phyloP scores from a whole-genome alignment of 163 green algal species.

The Trebouxia gelatinosa region DNA sequence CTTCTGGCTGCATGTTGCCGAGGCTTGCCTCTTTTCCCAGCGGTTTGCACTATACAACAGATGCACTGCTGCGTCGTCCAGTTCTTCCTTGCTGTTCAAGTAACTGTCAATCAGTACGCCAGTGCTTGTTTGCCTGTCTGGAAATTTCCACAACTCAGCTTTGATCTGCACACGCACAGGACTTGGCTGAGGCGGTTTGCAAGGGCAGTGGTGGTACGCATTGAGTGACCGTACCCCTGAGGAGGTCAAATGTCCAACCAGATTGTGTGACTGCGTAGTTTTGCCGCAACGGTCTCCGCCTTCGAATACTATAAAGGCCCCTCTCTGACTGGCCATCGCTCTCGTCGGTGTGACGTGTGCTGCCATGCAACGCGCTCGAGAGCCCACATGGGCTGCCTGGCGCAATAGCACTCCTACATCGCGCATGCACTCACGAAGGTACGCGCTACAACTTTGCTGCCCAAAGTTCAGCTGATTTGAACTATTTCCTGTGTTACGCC shows the following conservation, averaged over 20 bases:
- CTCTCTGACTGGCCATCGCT: slow-evolving; percentile 42
- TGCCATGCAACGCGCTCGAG: not conserved
- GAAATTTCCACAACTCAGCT: slow-evolving; percentile 88
- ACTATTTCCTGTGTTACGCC: too few species aligned
- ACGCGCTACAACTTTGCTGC: too few species aligned
- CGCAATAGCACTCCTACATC: not conserved
- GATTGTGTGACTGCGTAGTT: slow-evolving; percentile 80
- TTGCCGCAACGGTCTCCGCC: slow-evolving; percentile 94
- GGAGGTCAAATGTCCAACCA: slow-evolving; percentile 68
- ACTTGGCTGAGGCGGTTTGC: not conserved
- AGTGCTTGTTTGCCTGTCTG: slow-evolving; percentile 86
- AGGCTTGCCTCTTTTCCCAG: slow-evolving; percentile 80
- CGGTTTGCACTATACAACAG: slow-evolving; percentile 96
- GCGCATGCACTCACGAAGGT: too few species aligned
- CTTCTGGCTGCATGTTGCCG: too few species aligned
- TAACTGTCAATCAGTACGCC: slow-evolving; percentile 90
- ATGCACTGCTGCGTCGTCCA: slow-evolving; percentile 83
- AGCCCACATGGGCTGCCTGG: slow-evolving; percentile 4
- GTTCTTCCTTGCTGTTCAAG: slow-evolving; percentile 65
- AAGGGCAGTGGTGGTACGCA: not conserved
- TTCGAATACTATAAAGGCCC: slow-evolving; percentile 96
- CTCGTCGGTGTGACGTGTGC: not conserved
- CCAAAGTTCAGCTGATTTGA: too few species aligned
- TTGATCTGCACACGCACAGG: slow-evolving; percentile 42
- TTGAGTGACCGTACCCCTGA: slow-evolving; percentile 31